phyloP scores from a whole-genome alignment of 129 eudicot genomes.

The Rutidosis leptorrhynchoides region DNA sequence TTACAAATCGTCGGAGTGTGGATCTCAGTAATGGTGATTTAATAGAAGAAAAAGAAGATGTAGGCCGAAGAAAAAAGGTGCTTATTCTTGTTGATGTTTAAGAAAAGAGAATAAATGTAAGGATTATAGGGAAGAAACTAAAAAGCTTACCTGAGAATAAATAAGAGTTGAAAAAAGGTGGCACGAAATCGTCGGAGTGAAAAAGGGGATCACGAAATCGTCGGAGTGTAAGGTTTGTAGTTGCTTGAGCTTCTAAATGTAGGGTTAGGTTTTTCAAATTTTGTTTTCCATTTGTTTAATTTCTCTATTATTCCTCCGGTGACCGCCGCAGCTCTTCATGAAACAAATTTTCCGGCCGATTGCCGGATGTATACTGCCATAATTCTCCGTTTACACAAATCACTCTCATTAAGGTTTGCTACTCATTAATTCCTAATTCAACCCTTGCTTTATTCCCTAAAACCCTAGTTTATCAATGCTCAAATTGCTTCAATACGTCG shows the following conservation, averaged over 20 bases:
- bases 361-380: constrained; percentile 56
- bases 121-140: too few species aligned
- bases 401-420: constrained; percentile 40
- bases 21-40: too few species aligned
- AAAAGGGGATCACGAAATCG: too few species aligned
- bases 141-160: too few species aligned
- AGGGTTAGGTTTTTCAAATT: not conserved
- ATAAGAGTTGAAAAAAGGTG: too few species aligned
- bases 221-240: too few species aligned
- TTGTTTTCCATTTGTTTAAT: not conserved
- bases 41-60: too few species aligned
- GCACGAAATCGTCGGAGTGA: too few species aligned
- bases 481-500: constrained; percentile 32
- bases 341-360: not conserved
- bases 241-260: not conserved
- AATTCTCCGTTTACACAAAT: constrained; percentile 36
- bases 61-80: too few species aligned
- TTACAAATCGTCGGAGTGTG: too few species aligned
- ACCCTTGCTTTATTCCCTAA: constrained; percentile 9
- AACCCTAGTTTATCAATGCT: constrained; percentile 25
- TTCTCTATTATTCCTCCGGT: constrained; percentile 1
- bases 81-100: too few species aligned
- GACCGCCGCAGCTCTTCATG: not conserved
- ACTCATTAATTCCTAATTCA: constrained; percentile 29
- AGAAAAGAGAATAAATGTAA: too few species aligned